These are phyloP conservation scores for Epichloe amarillans DNA, from an alignment of 2,329 filamentous ascomycete species.

Conservation along the genomic window DNA sequence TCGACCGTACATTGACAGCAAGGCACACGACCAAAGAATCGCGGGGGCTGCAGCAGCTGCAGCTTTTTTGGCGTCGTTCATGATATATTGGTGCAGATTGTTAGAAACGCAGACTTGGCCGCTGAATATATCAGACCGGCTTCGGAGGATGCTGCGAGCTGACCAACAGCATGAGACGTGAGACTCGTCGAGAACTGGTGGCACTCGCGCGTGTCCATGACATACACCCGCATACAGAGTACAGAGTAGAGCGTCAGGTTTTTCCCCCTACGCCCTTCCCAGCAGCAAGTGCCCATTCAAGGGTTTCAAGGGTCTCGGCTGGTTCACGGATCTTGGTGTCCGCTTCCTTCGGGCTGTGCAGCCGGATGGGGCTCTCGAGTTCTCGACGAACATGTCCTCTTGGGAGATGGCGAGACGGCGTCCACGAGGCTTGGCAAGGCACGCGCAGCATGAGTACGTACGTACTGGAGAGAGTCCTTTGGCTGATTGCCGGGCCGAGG, in stretches of 20 bases:
- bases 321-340: conserved; percentile 18
- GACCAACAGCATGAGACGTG: conserved; percentile 23
- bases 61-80: conserved; percentile 21
- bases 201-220: conserved; percentile 35
- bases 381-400: conserved; percentile 7
- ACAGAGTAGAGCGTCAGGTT: background rate
- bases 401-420: conserved; percentile 8
- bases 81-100: conserved; percentile 43
- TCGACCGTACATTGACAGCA: conserved; percentile 47
- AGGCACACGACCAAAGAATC: conserved; percentile 43
- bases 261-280: conserved; percentile 17
- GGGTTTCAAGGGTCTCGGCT: background rate
- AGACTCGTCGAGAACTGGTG: conserved; percentile 23
- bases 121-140: conserved; percentile 36
- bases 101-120: conserved; percentile 46
- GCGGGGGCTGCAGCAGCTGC: conserved; percentile 22
- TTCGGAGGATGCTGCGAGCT: conserved; percentile 19
- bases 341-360: conserved; percentile 15
- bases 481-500: too few species aligned
- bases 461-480: background rate
- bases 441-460: too few species aligned
- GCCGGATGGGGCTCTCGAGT: conserved; percentile 15
- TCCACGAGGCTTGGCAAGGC: background rate
- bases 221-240: conserved; percentile 27
- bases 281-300: conserved; percentile 19